phyloP scores from a whole-genome alignment of 1,284 basidiomycete genomes.

The Serendipita sp. region DNA sequence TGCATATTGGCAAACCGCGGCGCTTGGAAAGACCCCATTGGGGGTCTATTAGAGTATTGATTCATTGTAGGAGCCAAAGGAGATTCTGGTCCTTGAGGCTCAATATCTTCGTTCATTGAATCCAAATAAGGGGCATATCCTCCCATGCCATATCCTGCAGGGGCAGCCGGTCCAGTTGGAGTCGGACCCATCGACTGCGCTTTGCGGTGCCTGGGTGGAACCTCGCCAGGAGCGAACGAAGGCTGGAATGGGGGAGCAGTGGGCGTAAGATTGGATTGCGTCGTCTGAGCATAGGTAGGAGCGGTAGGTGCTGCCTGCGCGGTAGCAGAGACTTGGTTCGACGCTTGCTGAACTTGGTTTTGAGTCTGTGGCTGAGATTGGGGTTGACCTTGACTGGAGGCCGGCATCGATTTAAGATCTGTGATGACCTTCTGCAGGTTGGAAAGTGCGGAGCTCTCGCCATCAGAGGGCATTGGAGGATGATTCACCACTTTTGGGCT shows the following conservation, averaged over 20 bases:
- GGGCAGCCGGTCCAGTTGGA: conserved; percentile 26
- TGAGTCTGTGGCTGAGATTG: conserved; percentile 20
- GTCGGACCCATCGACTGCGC: conserved; percentile 52
- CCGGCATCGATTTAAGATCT: conserved; percentile 64
- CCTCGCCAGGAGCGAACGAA: conserved; percentile 28
- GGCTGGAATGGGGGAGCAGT: conserved; percentile 45
- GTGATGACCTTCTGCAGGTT: conserved; percentile 71
- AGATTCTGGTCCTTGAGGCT: conserved; percentile 19
- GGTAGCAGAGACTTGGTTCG: too few relatives aligned
- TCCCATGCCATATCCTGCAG: conserved; percentile 29
- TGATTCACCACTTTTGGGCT: conserved; percentile 8
- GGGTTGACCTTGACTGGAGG: conserved; percentile 22
- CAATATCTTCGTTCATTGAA: conserved; percentile 65
- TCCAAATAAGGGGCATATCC: conserved; percentile 59
- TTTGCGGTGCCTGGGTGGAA: conserved; percentile 54
- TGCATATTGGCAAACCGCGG: conserved; percentile 11
- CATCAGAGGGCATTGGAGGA: conserved; percentile 21
- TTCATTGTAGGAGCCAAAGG: conserved; percentile 4
- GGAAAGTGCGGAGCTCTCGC: conserved; percentile 58
- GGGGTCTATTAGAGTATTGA: conserved; percentile 11
- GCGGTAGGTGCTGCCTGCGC: conserved; percentile 23
- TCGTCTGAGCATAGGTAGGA: conserved; percentile 30
- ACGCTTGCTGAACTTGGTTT: conserved; percentile 20
- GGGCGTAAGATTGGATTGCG: conserved; percentile 36
- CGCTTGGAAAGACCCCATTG: conserved; percentile 6